A percentile compares a stretch with the other conserved stretches of the same genome.
phyloP scores from a whole-genome alignment of 129 eudicot species.

The Chrysanthemum lavandulifolium region DNA sequence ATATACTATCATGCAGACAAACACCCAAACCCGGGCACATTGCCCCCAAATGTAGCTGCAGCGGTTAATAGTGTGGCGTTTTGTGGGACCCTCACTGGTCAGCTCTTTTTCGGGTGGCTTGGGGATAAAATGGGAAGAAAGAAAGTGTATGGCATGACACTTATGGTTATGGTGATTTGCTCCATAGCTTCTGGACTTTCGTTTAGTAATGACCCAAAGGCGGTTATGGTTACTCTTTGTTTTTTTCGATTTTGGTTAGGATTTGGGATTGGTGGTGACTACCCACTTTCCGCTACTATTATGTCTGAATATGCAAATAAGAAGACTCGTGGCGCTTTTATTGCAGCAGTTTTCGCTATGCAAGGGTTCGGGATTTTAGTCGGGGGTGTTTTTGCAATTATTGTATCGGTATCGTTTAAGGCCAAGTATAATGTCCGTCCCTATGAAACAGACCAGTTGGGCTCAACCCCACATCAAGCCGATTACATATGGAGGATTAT shows the following conservation, averaged over 20 bases:
- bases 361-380: conserved; percentile 41
- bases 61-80: conserved; percentile 80
- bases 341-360: conserved; percentile 44
- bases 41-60: conserved; percentile 58
- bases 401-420: conserved; percentile 17
- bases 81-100: conserved; percentile 69
- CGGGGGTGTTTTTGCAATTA: conserved; percentile 35
- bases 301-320: conserved; percentile 44
- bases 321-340: conserved; percentile 40
- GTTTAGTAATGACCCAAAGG: conserved; percentile 17
- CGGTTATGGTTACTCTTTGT: conserved; percentile 36
- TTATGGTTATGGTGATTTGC: conserved; percentile 34
- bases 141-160: conserved; percentile 63
- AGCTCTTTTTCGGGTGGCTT: conserved; percentile 72
- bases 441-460: background rate
- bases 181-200: conserved; percentile 41
- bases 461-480: conserved; percentile 36
- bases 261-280: conserved; percentile 40
- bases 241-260: conserved; percentile 46
- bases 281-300: conserved; percentile 43
- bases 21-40: conserved; percentile 39
- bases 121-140: conserved; percentile 73
- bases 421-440: conserved; percentile 22
- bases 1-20: conserved; percentile 54
- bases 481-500: conserved; percentile 40